A percentile compares a stretch with the other conserved stretches of the same genome.
phyloP scores from a whole-genome alignment of 768 basidiomycete species.

The Lactarius hatsudake region DNA sequence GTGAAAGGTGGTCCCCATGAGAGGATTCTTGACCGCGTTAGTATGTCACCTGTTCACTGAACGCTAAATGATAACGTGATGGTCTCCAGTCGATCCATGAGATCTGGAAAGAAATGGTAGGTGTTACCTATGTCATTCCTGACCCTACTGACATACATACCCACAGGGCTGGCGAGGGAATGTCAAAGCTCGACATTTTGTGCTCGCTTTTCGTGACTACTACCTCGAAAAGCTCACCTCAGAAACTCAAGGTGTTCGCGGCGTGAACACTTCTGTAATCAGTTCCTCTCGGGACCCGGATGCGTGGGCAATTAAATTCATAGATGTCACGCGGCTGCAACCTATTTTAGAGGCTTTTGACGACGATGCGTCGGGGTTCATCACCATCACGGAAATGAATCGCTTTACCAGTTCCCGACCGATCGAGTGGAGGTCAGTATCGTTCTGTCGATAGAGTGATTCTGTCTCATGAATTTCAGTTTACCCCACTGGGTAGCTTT shows the following conservation, averaged over 20 bases:
- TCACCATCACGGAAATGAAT: constrained; percentile 36
- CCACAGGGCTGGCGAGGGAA: constrained; percentile 26
- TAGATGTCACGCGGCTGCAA: constrained; percentile 29
- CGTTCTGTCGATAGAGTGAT: neutral
- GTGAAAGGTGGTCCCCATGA: constrained; percentile 31
- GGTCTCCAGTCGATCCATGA: constrained; percentile 10
- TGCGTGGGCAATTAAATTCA: constrained; percentile 32
- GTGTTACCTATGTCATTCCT: neutral
- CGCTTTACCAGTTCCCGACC: constrained; percentile 33
- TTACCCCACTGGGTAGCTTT: constrained; percentile 36
- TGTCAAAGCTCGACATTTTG: constrained; percentile 25
- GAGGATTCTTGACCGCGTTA: constrained; percentile 25
- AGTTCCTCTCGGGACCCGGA: constrained; percentile 16
- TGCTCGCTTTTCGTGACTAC: constrained; percentile 35
- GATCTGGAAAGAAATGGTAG: constrained; percentile 30
- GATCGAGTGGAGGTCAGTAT: constrained; percentile 30
- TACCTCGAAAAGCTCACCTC: constrained; percentile 29
- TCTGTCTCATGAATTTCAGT: constrained; percentile 13
- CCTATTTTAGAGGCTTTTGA: constrained; percentile 36
- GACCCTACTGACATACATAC: neutral
- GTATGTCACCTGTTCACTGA: neutral
- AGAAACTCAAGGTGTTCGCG: neutral
- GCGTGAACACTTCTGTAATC: neutral
- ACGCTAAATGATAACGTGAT: neutral
- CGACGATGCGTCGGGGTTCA: constrained; percentile 36